These are phyloP conservation scores for Daldinia grandis DNA, from an alignment of 495 filamentous ascomycete genomes.

Conservation along the genomic window DNA sequence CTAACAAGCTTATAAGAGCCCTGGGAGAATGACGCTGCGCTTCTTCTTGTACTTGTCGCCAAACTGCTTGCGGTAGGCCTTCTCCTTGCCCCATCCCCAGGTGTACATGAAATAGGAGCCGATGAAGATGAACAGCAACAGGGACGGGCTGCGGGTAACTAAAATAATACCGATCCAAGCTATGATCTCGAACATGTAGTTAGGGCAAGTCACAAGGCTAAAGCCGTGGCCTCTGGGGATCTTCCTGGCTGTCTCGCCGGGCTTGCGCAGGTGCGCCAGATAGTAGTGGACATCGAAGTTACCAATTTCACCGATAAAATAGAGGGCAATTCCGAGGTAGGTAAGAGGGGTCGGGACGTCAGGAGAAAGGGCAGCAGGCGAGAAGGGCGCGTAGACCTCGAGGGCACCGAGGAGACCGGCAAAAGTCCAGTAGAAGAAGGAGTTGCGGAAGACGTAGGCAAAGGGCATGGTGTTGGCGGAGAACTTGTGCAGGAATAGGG, in stretches of 20 bases:
- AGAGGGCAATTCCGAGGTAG: slow-evolving; percentile 73
- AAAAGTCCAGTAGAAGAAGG: slow-evolving; percentile 86
- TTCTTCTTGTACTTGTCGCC: slow-evolving; percentile 90
- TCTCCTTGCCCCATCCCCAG: slow-evolving; percentile 95
- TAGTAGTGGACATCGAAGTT: slow-evolving; percentile 83
- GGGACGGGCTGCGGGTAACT: slow-evolving; percentile 77
- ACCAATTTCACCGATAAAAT: slow-evolving; percentile 74
- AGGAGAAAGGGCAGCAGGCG: slow-evolving; percentile 65
- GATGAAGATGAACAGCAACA: slow-evolving; percentile 73
- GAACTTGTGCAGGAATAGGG: slow-evolving; percentile 94
- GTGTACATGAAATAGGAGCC: slow-evolving; percentile 77
- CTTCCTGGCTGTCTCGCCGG: slow-evolving; percentile 83
- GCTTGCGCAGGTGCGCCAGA: slow-evolving; percentile 75
- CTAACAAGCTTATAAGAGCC: slow-evolving; percentile 53
- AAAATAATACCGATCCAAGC: slow-evolving; percentile 85
- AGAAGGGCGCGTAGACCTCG: slow-evolving; percentile 81
- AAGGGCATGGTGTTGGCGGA: slow-evolving; percentile 91
- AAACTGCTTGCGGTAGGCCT: slow-evolving; percentile 86
- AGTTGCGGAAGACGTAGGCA: slow-evolving; percentile 89
- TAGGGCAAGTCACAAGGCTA: slow-evolving; percentile 87
- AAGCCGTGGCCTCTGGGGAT: slow-evolving; percentile 92
- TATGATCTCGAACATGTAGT: slow-evolving; percentile 93
- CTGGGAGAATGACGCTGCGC: slow-evolving; percentile 80
- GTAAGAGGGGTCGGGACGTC: slow-evolving; percentile 51
- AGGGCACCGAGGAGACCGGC: slow-evolving; percentile 84